phyloP scores from a whole-genome alignment of 768 basidiomycete genomes.

The Kwoniella heveanensis region DNA sequence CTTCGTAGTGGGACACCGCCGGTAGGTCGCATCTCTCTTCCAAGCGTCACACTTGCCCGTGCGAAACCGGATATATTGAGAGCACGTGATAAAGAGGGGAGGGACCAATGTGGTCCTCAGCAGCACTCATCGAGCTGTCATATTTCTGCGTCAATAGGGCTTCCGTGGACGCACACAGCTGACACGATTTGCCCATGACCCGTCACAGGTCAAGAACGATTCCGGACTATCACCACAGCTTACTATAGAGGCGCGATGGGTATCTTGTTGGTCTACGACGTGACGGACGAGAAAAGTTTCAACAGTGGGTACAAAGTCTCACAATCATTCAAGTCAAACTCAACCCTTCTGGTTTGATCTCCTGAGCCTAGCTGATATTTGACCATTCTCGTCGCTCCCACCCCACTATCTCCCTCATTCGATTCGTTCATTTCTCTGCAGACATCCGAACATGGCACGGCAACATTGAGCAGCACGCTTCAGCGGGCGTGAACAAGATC shows the following conservation, averaged over 20 bases:
- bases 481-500: constrained; percentile 98
- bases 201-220: constrained; percentile 96
- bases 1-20: constrained; percentile 87
- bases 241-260: constrained; percentile 99
- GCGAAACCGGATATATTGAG: no score
- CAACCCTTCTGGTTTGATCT: no score
- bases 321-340: no score
- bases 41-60: no score
- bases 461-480: constrained; percentile 98
- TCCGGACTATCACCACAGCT: constrained; percentile 95
- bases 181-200: constrained; percentile 61
- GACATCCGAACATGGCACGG: constrained; percentile 98
- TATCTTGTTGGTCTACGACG: constrained; percentile 93
- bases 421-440: constrained; percentile 50
- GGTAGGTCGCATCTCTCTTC: constrained; percentile 51
- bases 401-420: no score
- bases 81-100: no score
- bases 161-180: no score
- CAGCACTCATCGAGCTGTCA: background rate
- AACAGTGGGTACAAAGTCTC: constrained; percentile 89
- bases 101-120: no score
- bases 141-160: no score
- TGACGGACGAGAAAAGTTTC: constrained; percentile 91
- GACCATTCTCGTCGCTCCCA: no score
- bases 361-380: no score